Conservation (phyloP, 2,329 filamentous ascomycete species). For the Cladophialophora carrionii region DNA sequence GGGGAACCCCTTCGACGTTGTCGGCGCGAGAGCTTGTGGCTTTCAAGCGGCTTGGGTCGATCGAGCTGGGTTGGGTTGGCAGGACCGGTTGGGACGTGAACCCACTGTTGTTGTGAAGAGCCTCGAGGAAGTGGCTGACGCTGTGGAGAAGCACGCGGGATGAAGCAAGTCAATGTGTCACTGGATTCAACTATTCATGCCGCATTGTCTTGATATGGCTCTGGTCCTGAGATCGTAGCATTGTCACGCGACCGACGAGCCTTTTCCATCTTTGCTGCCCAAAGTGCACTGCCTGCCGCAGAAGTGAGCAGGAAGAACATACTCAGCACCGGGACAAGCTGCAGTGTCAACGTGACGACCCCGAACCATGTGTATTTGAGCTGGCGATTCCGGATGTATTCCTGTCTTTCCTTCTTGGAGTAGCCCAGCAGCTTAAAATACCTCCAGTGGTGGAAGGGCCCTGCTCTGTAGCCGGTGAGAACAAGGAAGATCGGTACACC, state of each 20-base stretch:
- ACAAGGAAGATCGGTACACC: conserved; percentile 85
- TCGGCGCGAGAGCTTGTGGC: conserved; percentile 65
- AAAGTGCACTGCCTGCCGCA: conserved; percentile 80
- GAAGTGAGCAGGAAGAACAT: conserved; percentile 93
- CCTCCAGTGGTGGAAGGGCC: conserved; percentile 86
- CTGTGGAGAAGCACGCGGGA: conserved; percentile 38
- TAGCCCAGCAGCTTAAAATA: conserved; percentile 83
- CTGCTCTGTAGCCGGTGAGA: conserved; percentile 82
- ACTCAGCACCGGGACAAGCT: conserved; percentile 86
- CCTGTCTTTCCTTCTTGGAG: conserved; percentile 71
- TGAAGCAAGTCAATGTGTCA: not conserved
- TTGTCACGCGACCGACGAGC: conserved; percentile 46
- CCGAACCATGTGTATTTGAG: conserved; percentile 96
- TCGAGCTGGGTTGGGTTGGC: conserved; percentile 64
- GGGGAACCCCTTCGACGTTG: conserved; percentile 73
- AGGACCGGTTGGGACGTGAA: conserved; percentile 60
- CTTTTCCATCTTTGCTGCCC: conserved; percentile 78
- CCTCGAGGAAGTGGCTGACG: conserved; percentile 61
- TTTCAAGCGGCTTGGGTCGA: conserved; percentile 71
- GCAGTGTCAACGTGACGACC: conserved; percentile 77
- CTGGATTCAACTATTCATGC: conserved; percentile 26
- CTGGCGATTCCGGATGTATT: conserved; percentile 66
- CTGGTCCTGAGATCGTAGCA: conserved; percentile 36
- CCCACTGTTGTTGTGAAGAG: conserved; percentile 61
- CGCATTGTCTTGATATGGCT: conserved; percentile 47